Percentiles rank a stretch among this genome's conserved stretches.
Conservation (phyloP, 169 alveolate genomes). For the Babesia bovis region DNA sequence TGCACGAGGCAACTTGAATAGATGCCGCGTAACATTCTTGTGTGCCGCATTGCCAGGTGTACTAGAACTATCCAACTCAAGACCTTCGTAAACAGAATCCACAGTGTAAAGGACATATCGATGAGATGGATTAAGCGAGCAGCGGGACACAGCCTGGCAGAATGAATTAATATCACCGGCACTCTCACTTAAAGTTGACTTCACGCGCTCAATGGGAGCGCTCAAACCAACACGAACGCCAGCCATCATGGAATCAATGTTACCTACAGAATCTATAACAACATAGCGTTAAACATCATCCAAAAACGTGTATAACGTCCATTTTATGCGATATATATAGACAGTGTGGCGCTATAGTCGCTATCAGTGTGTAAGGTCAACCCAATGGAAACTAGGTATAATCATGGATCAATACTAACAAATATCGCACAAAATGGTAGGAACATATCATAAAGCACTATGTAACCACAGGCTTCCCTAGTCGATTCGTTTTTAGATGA, state of each 20-base stretch:
- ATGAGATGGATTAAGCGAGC: conserved; percentile 18
- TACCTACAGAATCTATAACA: too few relatives aligned
- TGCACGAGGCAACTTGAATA: conserved; percentile 53
- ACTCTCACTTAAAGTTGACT: background rate
- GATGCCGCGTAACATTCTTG: background rate
- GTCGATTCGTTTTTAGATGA: conserved; percentile 77
- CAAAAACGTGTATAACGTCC: too few relatives aligned
- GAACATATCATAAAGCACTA: background rate
- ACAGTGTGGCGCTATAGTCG: too few relatives aligned
- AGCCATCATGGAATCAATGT: too few relatives aligned
- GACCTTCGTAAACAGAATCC: conserved; percentile 49
- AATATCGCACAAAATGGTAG: too few relatives aligned
- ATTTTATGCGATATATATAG: too few relatives aligned
- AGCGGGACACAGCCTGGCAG: conserved; percentile 19
- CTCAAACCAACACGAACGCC: background rate
- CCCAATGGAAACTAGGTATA: too few relatives aligned
- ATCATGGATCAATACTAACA: too few relatives aligned
- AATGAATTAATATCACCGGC: background rate
- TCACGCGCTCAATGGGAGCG: conserved; percentile 19
- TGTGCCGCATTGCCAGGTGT: background rate
- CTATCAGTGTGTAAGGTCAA: too few relatives aligned
- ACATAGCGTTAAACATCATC: too few relatives aligned
- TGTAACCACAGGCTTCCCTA: conserved; percentile 62
- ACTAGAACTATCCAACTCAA: background rate
- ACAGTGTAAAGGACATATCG: conserved; percentile 44